Conservation (phyloP, 1,139 yeast genomes). For the Yamadazyma membranifaciens region DNA sequence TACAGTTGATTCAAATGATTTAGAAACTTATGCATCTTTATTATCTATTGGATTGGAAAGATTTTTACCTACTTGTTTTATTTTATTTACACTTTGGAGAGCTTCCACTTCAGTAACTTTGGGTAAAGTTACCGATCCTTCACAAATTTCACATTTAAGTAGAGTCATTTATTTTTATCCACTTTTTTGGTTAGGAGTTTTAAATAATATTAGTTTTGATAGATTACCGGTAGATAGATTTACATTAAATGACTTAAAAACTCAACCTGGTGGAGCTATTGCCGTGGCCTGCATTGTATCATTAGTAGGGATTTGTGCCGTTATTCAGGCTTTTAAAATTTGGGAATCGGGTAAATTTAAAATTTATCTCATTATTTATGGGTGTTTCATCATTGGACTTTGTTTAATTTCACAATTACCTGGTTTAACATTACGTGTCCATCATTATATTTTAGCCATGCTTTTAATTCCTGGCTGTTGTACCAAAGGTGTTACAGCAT, state of each 20-base stretch:
- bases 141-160: slow-evolving; percentile 42
- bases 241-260: slow-evolving; percentile 64
- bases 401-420: slow-evolving; percentile 53
- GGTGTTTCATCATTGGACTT: slow-evolving; percentile 45
- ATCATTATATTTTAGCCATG: slow-evolving; percentile 85
- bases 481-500: slow-evolving; percentile 68
- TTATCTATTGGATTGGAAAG: slow-evolving; percentile 73
- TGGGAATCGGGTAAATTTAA: slow-evolving; percentile 79
- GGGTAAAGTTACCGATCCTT: slow-evolving; percentile 24
- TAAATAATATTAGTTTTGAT: slow-evolving; percentile 87
- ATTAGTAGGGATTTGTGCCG: slow-evolving; percentile 50
- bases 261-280: slow-evolving; percentile 73
- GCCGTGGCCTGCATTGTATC: slow-evolving; percentile 56
- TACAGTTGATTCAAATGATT: slow-evolving; percentile 50
- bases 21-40: slow-evolving; percentile 56
- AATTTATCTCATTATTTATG: slow-evolving; percentile 55
- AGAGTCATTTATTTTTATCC: slow-evolving; percentile 72
- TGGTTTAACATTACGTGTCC: slow-evolving; percentile 74
- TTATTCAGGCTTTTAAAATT: slow-evolving; percentile 72
- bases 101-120: slow-evolving; percentile 45
- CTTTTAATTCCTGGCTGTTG: slow-evolving; percentile 84
- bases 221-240: slow-evolving; percentile 84
- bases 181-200: slow-evolving; percentile 78
- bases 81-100: slow-evolving; percentile 72
- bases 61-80: slow-evolving; percentile 71